These are phyloP conservation scores for Leccinum variicolor DNA, from an alignment of 768 basidiomycete genomes.

Conservation along the genomic window DNA sequence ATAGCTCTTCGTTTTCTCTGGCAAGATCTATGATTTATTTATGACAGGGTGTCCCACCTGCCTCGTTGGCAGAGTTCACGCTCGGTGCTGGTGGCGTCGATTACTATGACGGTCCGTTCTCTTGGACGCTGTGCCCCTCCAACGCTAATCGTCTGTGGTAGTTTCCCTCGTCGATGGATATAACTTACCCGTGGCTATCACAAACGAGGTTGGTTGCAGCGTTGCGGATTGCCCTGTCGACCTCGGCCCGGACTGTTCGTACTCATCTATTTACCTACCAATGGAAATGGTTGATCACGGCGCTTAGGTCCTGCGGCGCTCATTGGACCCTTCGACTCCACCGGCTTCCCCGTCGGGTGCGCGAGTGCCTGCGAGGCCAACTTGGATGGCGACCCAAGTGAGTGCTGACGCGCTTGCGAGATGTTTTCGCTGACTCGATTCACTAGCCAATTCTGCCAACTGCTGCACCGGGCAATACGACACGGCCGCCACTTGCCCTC, in stretches of 20 bases:
- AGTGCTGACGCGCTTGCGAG: neutral
- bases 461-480: slow-evolving; percentile 59
- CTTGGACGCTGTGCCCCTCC: neutral
- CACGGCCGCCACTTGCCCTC: slow-evolving; percentile 55
- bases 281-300: neutral
- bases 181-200: slow-evolving; percentile 58
- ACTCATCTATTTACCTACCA: neutral
- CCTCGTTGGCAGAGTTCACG: slow-evolving; percentile 68
- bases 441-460: slow-evolving; percentile 52
- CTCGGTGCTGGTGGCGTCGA: slow-evolving; percentile 45
- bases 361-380: slow-evolving; percentile 52
- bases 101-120: slow-evolving; percentile 54
- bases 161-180: slow-evolving; percentile 67
- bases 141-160: slow-evolving; percentile 16
- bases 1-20: neutral
- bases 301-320: slow-evolving; percentile 45
- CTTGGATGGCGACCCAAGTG: slow-evolving; percentile 33
- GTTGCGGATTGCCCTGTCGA: slow-evolving; percentile 63
- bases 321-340: slow-evolving; percentile 50
- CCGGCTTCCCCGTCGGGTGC: slow-evolving; percentile 57
- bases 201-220: slow-evolving; percentile 52
- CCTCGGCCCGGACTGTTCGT: slow-evolving; percentile 52
- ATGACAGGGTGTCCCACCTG: slow-evolving; percentile 62
- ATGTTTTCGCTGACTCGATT: neutral
- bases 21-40: neutral